A percentile compares a stretch with the other conserved stretches of the same genome.
phyloP scores from a whole-genome alignment of 768 basidiomycete species.

The Nevesoporus exiguus region DNA sequence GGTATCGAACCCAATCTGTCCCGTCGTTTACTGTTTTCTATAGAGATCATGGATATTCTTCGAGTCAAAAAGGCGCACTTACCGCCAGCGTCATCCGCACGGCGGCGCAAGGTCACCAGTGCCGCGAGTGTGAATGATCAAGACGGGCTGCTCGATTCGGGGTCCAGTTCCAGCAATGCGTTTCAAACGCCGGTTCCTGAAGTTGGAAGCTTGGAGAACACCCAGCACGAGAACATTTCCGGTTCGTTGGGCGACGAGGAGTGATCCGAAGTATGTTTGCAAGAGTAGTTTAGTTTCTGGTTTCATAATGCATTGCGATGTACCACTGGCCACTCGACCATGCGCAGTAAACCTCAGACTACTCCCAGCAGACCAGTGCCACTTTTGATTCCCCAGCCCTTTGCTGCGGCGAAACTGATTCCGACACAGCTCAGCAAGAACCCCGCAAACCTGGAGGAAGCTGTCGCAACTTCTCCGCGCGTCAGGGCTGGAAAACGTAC shows the following conservation, averaged over 20 bases:
- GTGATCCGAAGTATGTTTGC: conserved; percentile 1
- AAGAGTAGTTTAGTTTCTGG: background rate
- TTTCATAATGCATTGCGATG: conserved; percentile 1
- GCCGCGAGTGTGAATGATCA: conserved; percentile 46
- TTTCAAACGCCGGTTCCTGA: conserved; percentile 26
- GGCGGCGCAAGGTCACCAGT: conserved; percentile 51
- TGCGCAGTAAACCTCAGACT: conserved; percentile 32
- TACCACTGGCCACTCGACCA: background rate
- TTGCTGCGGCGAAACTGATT: conserved; percentile 72
- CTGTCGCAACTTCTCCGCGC: background rate
- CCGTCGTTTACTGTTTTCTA: conserved; percentile 6
- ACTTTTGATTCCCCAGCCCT: conserved; percentile 63
- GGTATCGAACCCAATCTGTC: background rate
- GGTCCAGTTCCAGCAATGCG: conserved; percentile 16
- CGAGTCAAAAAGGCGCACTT: conserved; percentile 67
- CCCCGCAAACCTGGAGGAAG: conserved; percentile 61
- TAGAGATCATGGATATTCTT: conserved; percentile 82
- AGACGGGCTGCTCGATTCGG: conserved; percentile 28
- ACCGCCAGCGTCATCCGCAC: conserved; percentile 37
- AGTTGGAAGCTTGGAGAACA: conserved; percentile 10
- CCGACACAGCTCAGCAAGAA: conserved; percentile 79
- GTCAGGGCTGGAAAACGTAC: conserved; percentile 34
- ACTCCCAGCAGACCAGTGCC: conserved; percentile 68
- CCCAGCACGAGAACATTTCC: conserved; percentile 12
- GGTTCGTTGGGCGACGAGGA: conserved; percentile 22